Evolutionary conservation across 768 basidiomycete genomes (phyloP).

Genomic region (Boletus subparvulus): DNA sequence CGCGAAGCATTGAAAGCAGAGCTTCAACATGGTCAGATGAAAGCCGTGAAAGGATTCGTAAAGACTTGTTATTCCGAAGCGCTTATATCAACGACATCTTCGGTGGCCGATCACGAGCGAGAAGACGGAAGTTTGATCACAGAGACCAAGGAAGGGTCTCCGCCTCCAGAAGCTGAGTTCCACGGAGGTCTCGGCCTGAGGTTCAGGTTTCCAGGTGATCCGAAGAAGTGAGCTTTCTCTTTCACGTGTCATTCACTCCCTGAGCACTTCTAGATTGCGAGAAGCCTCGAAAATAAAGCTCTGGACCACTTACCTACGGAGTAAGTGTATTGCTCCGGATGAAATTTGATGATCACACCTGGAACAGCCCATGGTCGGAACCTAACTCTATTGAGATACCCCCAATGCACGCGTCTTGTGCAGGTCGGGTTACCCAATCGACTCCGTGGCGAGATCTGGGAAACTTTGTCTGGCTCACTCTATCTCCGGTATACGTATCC

Average conservation of each 20-base stretch:
- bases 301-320: slow-evolving; percentile 84
- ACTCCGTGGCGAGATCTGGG: slow-evolving; percentile 97
- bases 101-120: slow-evolving; percentile 61
- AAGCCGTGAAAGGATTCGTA: slow-evolving; percentile 83
- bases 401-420: slow-evolving; percentile 93
- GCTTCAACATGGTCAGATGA: slow-evolving; percentile 91
- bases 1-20: slow-evolving; percentile 88
- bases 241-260: background rate
- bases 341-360: slow-evolving; percentile 10
- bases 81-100: slow-evolving; percentile 60
- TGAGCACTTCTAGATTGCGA: slow-evolving; percentile 55
- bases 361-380: slow-evolving; percentile 84
- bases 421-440: slow-evolving; percentile 96
- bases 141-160: slow-evolving; percentile 50
- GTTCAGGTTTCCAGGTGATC: slow-evolving; percentile 90
- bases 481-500: slow-evolving; percentile 88
- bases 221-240: slow-evolving; percentile 67
- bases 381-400: slow-evolving; percentile 93
- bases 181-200: slow-evolving; percentile 77
- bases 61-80: slow-evolving; percentile 94
- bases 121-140: slow-evolving; percentile 66
- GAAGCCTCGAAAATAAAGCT: slow-evolving; percentile 95
- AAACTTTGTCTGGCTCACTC: slow-evolving; percentile 91
- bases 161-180: slow-evolving; percentile 52
- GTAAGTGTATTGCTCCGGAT: slow-evolving; percentile 41